phyloP scores from a whole-genome alignment of 2,329 filamentous ascomycete genomes.

The Verticillium nubilum region DNA sequence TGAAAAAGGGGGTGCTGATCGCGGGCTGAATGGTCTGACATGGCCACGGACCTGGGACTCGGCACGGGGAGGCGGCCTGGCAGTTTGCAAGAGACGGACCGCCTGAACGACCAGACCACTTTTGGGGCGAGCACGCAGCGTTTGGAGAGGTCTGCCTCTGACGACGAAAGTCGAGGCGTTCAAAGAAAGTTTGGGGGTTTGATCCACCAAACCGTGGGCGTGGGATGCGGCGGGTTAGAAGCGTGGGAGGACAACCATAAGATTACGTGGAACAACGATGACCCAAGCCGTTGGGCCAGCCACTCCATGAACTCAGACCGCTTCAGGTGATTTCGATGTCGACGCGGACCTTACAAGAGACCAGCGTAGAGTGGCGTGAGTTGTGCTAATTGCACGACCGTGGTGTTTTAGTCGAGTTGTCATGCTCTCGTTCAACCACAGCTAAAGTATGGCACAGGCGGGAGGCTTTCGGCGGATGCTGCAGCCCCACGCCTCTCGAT shows the following conservation, averaged over 20 bases:
- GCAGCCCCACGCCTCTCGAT: no score
- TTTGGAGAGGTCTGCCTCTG: neutral
- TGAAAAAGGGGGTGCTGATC: neutral
- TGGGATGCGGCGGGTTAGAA: conserved; percentile 5
- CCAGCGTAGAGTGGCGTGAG: neutral
- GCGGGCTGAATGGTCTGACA: neutral
- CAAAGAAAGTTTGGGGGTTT: conserved; percentile 13
- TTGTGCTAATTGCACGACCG: neutral
- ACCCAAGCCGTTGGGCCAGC: conserved; percentile 6
- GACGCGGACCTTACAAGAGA: neutral
- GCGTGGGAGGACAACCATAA: neutral
- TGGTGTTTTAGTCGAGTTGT: neutral
- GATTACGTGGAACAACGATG: conserved; percentile 3
- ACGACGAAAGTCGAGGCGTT: conserved; percentile 2
- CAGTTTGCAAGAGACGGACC: neutral
- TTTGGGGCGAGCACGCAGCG: neutral
- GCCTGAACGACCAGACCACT: neutral
- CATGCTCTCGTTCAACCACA: neutral
- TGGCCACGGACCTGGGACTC: neutral
- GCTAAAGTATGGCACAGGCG: no score
- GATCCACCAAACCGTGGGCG: conserved; percentile 9
- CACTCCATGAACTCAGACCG: neutral
- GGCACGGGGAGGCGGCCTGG: neutral
- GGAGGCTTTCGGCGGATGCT: no score
- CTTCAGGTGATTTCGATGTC: neutral